Conservation (phyloP, 352 stramenopile genomes). For the Phytophthora tentaculata region DNA sequence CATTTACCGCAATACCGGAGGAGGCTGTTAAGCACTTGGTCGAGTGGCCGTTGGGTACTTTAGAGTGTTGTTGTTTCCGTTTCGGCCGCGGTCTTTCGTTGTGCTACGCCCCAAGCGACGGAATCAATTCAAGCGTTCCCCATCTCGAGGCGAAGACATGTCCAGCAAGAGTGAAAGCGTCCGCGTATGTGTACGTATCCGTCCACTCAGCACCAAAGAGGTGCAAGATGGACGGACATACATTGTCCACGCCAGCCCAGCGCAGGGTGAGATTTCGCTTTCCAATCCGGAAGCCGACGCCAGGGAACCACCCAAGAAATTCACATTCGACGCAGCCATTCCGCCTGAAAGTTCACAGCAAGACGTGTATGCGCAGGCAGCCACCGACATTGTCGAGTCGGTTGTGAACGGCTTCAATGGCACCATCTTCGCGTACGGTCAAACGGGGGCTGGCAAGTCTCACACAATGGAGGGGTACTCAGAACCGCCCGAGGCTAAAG, state of each 20-base stretch:
- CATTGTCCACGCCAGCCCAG: constrained; percentile 82
- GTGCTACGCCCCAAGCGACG: constrained; percentile 16
- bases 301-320: constrained; percentile 90
- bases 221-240: constrained; percentile 87
- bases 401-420: constrained; percentile 96
- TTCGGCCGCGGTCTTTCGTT: constrained; percentile 13
- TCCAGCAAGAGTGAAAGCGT: constrained; percentile 83
- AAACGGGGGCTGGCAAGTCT: constrained; percentile 87
- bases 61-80: constrained; percentile 15
- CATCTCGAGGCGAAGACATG: no score
- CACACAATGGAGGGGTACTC: constrained; percentile 93
- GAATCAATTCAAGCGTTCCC: no score
- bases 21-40: background rate
- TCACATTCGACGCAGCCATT: constrained; percentile 96
- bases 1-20: no score
- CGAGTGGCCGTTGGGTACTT: constrained; percentile 4
- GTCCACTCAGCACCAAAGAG: constrained; percentile 93
- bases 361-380: constrained; percentile 92
- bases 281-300: constrained; percentile 81
- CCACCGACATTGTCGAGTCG: constrained; percentile 92
- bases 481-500: constrained; percentile 86
- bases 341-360: constrained; percentile 80
- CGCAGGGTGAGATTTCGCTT: constrained; percentile 86
- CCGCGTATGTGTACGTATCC: constrained; percentile 93
- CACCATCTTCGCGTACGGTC: constrained; percentile 97